phyloP scores from a whole-genome alignment of 225 moss, liverwort and hornwort species.

The Anthoceros angustus region DNA sequence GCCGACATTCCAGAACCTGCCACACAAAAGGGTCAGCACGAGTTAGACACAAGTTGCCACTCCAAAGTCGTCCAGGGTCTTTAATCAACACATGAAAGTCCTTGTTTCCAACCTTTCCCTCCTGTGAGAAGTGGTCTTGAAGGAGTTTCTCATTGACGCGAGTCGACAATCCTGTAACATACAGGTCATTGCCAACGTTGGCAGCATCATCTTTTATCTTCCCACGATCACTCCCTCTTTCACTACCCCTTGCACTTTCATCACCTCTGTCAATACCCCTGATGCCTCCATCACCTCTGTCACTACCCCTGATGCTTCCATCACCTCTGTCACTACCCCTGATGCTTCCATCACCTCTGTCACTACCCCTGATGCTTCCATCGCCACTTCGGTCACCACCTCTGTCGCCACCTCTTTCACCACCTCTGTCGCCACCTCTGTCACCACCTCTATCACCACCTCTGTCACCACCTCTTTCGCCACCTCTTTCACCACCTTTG shows the following conservation, averaged over 20 bases:
- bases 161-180: slow-evolving; percentile 85
- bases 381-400: not conserved
- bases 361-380: not conserved
- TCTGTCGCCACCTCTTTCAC: slow-evolving; percentile 25
- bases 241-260: not conserved
- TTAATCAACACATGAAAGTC: not conserved
- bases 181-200: slow-evolving; percentile 84
- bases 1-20: slow-evolving; percentile 87
- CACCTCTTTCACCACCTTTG: slow-evolving; percentile 23
- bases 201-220: slow-evolving; percentile 48
- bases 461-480: not conserved
- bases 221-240: not conserved
- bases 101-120: slow-evolving; percentile 55
- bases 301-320: not conserved
- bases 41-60: not conserved
- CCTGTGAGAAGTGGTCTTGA: slow-evolving; percentile 77
- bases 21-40: not conserved
- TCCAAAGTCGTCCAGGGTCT: no score
- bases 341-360: not conserved
- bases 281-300: not conserved
- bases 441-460: not conserved
- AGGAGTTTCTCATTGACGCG: slow-evolving; percentile 91
- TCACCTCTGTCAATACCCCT: not conserved
- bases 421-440: not conserved
- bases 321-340: not conserved